Conservation (phyloP, 192 early-diverging fungal genomes). For the Backusella luteola region DNA sequence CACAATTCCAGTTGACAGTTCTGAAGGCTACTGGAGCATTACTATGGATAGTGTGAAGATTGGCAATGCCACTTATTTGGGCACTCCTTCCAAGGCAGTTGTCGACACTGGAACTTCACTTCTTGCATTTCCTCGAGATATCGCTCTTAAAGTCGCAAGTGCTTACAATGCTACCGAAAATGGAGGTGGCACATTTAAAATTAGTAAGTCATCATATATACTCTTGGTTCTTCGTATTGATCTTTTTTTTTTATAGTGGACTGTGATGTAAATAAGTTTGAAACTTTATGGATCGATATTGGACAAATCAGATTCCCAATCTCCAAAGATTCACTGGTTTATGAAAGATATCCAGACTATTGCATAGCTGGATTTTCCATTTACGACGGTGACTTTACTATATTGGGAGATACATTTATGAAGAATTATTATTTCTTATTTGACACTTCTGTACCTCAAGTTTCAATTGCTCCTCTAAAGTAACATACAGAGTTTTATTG, state of each 20-base stretch:
- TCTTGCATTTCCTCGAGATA: slow-evolving; percentile 42
- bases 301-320: slow-evolving; percentile 29
- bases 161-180: slow-evolving; percentile 12
- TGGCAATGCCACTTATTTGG: neutral
- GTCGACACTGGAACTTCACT: slow-evolving; percentile 65
- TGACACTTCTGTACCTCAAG: slow-evolving; percentile 25
- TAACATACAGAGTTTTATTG: neutral
- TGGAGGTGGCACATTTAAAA: slow-evolving; percentile 6
- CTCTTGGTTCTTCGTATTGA: neutral
- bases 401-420: slow-evolving; percentile 50
- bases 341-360: slow-evolving; percentile 20
- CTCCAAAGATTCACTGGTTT: slow-evolving; percentile 23
- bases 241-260: neutral
- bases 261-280: slow-evolving; percentile 11
- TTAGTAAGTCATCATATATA: neutral
- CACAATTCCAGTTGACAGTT: slow-evolving; percentile 37
- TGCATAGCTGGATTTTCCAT: slow-evolving; percentile 38
- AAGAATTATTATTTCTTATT: slow-evolving; percentile 51
- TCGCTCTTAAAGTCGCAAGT: slow-evolving; percentile 10
- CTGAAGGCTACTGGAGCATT: slow-evolving; percentile 21
- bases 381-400: slow-evolving; percentile 25
- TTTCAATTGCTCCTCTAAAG: slow-evolving; percentile 35
- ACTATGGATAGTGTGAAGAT: neutral
- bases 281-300: slow-evolving; percentile 35
- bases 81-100: slow-evolving; percentile 33